phyloP scores from a whole-genome alignment of 2,329 filamentous ascomycete genomes.

The Epichloe festucae region DNA sequence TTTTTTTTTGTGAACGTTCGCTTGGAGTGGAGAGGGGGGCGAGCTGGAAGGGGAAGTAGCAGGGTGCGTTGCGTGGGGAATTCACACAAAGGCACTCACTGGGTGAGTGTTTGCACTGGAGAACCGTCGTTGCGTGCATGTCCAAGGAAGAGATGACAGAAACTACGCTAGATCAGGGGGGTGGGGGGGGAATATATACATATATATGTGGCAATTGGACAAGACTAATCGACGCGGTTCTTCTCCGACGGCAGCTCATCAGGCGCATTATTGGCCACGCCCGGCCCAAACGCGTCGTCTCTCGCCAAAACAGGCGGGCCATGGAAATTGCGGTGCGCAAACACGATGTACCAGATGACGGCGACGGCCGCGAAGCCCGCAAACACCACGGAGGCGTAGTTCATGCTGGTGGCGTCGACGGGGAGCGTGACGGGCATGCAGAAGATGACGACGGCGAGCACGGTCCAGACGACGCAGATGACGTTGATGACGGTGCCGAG shows the following conservation, averaged over 20 bases:
- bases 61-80: too few species aligned
- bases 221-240: background rate
- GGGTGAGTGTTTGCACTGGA: too few species aligned
- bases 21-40: too few species aligned
- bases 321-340: constrained; percentile 50
- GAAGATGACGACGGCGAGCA: constrained; percentile 57
- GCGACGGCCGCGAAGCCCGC: constrained; percentile 48
- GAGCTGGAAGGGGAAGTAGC: too few species aligned
- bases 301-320: constrained; percentile 32
- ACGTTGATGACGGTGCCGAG: constrained; percentile 58
- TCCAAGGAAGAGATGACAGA: too few species aligned
- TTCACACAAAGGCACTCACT: too few species aligned
- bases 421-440: constrained; percentile 58
- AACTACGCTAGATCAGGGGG: too few species aligned
- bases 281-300: background rate
- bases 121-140: too few species aligned
- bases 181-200: too few species aligned
- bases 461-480: constrained; percentile 57
- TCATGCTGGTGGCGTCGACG: constrained; percentile 45
- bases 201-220: background rate
- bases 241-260: background rate
- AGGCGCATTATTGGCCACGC: background rate
- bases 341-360: constrained; percentile 48
- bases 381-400: constrained; percentile 55
- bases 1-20: too few species aligned